phyloP scores from a whole-genome alignment of 2,329 filamentous ascomycete species.

The Fusarium nodosum region DNA sequence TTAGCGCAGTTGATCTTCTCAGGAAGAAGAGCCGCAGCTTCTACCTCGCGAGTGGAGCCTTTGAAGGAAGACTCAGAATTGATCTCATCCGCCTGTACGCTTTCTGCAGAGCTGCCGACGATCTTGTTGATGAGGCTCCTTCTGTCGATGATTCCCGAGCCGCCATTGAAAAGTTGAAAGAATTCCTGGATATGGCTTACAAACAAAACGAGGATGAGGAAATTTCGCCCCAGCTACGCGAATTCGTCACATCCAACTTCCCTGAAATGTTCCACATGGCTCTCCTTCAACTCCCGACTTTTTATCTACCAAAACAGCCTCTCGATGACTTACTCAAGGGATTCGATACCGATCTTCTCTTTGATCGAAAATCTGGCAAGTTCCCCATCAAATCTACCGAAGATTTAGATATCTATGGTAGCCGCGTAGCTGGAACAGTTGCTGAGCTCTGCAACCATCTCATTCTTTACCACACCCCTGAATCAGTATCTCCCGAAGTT shows the following conservation, averaged over 20 bases:
- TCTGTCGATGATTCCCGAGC: slow-evolving; percentile 64
- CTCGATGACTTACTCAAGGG: slow-evolving; percentile 75
- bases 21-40: slow-evolving; percentile 78
- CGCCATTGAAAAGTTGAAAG: slow-evolving; percentile 71
- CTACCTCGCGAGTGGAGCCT: slow-evolving; percentile 78
- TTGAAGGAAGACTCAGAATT: slow-evolving; percentile 75
- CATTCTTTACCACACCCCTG: slow-evolving; percentile 69
- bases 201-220: slow-evolving; percentile 19
- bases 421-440: slow-evolving; percentile 79
- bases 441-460: slow-evolving; percentile 77
- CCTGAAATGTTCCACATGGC: slow-evolving; percentile 66
- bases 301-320: slow-evolving; percentile 69
- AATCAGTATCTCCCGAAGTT: slow-evolving; percentile 4
- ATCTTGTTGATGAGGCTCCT: slow-evolving; percentile 76
- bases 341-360: slow-evolving; percentile 76
- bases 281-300: slow-evolving; percentile 69
- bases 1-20: slow-evolving; percentile 70
- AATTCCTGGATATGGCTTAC: slow-evolving; percentile 66
- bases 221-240: slow-evolving; percentile 10
- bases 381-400: slow-evolving; percentile 71
- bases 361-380: slow-evolving; percentile 51
- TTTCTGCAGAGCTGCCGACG: slow-evolving; percentile 80
- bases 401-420: slow-evolving; percentile 73
- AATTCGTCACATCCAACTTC: slow-evolving; percentile 64
- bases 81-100: slow-evolving; percentile 79